Conservation (phyloP, 345 rosid genomes). For the Cardamine resedifolia region DNA sequence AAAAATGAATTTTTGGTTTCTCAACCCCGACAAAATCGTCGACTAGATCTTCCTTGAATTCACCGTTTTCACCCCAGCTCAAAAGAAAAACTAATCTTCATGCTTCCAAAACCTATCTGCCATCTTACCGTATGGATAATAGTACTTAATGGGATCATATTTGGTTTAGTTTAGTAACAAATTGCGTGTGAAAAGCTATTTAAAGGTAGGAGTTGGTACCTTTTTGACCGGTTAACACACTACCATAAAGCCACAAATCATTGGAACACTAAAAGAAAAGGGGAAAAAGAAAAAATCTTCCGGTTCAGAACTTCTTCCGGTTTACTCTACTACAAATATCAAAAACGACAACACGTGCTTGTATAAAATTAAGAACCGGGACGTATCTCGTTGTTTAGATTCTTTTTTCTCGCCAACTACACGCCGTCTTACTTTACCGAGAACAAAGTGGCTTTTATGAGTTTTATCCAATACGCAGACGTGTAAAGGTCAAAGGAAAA, state of each 20-base stretch:
- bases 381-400: conserved; percentile 14
- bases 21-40: neutral
- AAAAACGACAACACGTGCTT: conserved; percentile 29
- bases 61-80: neutral
- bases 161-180: neutral
- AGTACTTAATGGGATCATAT: neutral
- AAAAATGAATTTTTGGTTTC: neutral
- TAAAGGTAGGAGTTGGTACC: neutral
- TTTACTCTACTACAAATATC: conserved; percentile 21
- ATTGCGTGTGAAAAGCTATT: neutral
- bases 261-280: neutral
- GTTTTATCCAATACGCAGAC: conserved; percentile 24
- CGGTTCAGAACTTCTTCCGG: conserved; percentile 19
- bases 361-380: conserved; percentile 22
- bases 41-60: neutral
- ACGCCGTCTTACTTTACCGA: conserved; percentile 31
- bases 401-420: conserved; percentile 1
- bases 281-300: neutral
- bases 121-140: neutral
- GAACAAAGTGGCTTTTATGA: conserved; percentile 1
- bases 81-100: neutral
- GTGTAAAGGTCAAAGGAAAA: conserved; percentile 5
- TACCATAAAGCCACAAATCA: neutral
- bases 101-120: neutral
- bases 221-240: conserved; percentile 11